phyloP scores from a whole-genome alignment of 2,329 filamentous ascomycete species.

The Laburnicola sp. region DNA sequence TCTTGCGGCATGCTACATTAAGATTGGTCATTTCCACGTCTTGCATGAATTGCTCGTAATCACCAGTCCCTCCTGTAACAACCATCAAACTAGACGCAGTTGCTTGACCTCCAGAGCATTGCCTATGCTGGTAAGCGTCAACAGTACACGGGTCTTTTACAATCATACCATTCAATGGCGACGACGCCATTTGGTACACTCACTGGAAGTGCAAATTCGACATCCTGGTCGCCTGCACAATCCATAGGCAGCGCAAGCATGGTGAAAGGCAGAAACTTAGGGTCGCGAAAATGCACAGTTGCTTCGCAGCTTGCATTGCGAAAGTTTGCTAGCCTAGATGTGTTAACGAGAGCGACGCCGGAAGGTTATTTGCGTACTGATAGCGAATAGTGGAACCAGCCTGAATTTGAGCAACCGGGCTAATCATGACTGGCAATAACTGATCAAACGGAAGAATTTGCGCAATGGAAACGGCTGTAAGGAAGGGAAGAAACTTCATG shows the following conservation, averaged over 20 bases:
- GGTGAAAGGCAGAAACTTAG: constrained; percentile 2
- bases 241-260: not conserved
- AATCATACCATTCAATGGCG: constrained; percentile 1
- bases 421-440: not conserved
- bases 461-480: not conserved
- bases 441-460: constrained; percentile 5
- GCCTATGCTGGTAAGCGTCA: not conserved
- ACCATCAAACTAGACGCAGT: not conserved
- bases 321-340: not conserved
- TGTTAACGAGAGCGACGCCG: not conserved
- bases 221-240: constrained; percentile 2
- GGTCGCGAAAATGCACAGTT: constrained; percentile 1
- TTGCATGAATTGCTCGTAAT: not conserved
- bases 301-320: constrained; percentile 6
- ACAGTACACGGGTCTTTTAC: not conserved
- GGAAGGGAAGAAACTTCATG: not conserved
- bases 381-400: not conserved
- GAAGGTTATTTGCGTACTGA: not conserved
- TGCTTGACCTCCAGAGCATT: not conserved
- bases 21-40: not conserved
- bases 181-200: constrained; percentile 1
- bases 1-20: not conserved
- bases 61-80: not conserved
- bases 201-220: not conserved
- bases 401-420: not conserved